A percentile compares a stretch with the other conserved stretches of the same genome.
These are phyloP conservation scores for Exophiala oligosperma DNA, from an alignment of 2,329 filamentous ascomycete species.

Conservation along the genomic window DNA sequence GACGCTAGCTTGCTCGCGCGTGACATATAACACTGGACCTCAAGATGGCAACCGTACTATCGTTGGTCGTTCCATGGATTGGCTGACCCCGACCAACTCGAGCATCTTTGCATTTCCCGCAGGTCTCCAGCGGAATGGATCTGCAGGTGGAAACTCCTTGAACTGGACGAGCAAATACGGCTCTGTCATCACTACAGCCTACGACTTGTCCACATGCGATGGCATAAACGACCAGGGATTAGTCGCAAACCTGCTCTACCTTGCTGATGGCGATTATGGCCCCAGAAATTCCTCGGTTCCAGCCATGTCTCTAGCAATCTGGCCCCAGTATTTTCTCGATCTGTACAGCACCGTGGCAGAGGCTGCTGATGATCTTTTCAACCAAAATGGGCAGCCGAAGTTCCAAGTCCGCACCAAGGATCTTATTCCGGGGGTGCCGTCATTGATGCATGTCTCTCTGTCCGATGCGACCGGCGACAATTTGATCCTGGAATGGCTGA, in stretches of 20 bases:
- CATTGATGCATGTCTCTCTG: slow-evolving; percentile 3
- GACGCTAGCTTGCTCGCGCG: slow-evolving; percentile 1
- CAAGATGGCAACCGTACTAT: slow-evolving; percentile 1
- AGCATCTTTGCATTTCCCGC: slow-evolving; percentile 5
- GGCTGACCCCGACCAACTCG: slow-evolving; percentile 1
- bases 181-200: not conserved
- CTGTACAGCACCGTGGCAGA: not conserved
- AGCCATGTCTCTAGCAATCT: slow-evolving; percentile 5
- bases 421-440: not conserved
- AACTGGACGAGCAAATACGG: slow-evolving; percentile 6
- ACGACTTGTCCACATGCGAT: not conserved
- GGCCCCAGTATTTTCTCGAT: slow-evolving; percentile 8
- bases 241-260: slow-evolving; percentile 5
- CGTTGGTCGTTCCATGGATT: slow-evolving; percentile 3
- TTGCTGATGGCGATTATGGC: slow-evolving; percentile 1
- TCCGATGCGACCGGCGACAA: slow-evolving; percentile 5
- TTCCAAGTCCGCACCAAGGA: slow-evolving; percentile 2
- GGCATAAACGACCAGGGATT: slow-evolving; percentile 2
- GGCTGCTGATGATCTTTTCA: not conserved
- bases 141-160: not conserved
- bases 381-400: not conserved
- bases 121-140: slow-evolving; percentile 1
- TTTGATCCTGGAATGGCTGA: slow-evolving; percentile 7
- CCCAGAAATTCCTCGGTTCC: not conserved
- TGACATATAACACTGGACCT: not conserved